Percentiles rank a stretch among this genome's conserved stretches.
Evolutionary conservation across 352 stramenopile species (phyloP).

Genomic region (Blastocystis sp.): DNA sequence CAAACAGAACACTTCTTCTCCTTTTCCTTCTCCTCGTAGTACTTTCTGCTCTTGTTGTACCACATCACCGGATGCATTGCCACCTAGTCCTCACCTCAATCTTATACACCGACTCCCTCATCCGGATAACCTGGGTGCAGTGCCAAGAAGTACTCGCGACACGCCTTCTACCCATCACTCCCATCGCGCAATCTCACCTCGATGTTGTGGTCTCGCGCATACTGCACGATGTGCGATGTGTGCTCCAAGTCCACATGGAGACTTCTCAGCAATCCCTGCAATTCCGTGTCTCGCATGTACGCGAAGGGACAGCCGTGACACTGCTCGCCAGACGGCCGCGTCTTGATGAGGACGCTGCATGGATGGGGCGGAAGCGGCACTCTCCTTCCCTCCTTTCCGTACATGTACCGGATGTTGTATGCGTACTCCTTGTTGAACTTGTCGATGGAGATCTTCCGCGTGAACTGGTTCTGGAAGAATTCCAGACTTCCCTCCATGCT

Average conservation of each 20-base stretch:
- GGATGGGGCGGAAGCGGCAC: slow-evolving; percentile 20
- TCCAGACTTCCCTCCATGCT: slow-evolving; percentile 79
- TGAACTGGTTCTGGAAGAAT: slow-evolving; percentile 80
- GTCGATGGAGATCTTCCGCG: slow-evolving; percentile 75
- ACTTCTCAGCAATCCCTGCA: slow-evolving; percentile 31
- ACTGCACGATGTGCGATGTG: slow-evolving; percentile 15
- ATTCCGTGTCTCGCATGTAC: neutral
- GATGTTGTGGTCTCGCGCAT: slow-evolving; percentile 1
- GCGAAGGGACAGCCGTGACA: slow-evolving; percentile 65
- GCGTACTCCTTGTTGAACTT: slow-evolving; percentile 82
- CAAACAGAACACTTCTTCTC: neutral
- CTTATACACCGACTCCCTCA: slow-evolving; percentile 5
- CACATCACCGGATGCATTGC: slow-evolving; percentile 49
- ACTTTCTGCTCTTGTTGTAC: slow-evolving; percentile 59
- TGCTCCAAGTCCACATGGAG: slow-evolving; percentile 3
- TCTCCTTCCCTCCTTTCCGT: slow-evolving; percentile 73
- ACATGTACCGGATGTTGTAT: slow-evolving; percentile 83
- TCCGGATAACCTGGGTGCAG: slow-evolving; percentile 3
- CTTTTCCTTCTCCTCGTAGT: slow-evolving; percentile 55
- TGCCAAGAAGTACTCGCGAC: slow-evolving; percentile 53
- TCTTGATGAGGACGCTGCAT: slow-evolving; percentile 21
- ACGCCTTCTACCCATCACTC: slow-evolving; percentile 49
- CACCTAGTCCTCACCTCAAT: neutral
- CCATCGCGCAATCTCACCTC: neutral
- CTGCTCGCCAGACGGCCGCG: slow-evolving; percentile 11